phyloP scores from a whole-genome alignment of 352 stramenopile genomes.

The Phytophthora europaea region DNA sequence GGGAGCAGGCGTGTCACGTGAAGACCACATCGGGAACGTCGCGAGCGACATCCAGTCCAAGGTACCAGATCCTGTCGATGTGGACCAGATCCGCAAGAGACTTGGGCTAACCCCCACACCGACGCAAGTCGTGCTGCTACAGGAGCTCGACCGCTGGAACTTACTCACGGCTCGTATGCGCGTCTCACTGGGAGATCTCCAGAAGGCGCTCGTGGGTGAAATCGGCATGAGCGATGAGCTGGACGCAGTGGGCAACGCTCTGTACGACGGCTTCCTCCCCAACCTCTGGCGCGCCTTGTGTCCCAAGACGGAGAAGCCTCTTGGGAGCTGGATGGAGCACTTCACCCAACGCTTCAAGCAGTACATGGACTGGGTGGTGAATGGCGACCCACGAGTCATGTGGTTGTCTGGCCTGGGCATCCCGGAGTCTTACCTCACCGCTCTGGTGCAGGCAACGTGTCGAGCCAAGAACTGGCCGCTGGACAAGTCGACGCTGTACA shows the following conservation, averaged over 20 bases:
- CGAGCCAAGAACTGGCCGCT: slow-evolving; percentile 95
- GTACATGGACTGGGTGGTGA: slow-evolving; percentile 93
- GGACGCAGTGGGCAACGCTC: slow-evolving; percentile 90
- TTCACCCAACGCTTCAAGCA: slow-evolving; percentile 91
- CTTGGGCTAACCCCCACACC: slow-evolving; percentile 81
- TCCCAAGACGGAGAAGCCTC: slow-evolving; percentile 94
- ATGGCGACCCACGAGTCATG: slow-evolving; percentile 93
- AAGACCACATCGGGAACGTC: slow-evolving; percentile 93
- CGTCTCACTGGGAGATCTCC: slow-evolving; percentile 87
- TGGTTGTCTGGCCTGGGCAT: slow-evolving; percentile 96
- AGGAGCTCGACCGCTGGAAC: slow-evolving; percentile 97
- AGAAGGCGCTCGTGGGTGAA: slow-evolving; percentile 94
- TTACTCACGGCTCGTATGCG: slow-evolving; percentile 89
- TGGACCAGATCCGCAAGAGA: slow-evolving; percentile 89
- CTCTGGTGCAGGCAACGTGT: slow-evolving; percentile 96
- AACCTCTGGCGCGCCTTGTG: slow-evolving; percentile 92
- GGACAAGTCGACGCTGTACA: slow-evolving; percentile 96
- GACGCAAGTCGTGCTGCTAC: slow-evolving; percentile 94
- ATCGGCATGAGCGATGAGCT: slow-evolving; percentile 98
- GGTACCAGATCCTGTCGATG: slow-evolving; percentile 90
- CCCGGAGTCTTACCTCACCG: slow-evolving; percentile 96
- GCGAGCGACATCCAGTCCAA: slow-evolving; percentile 94
- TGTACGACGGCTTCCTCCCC: slow-evolving; percentile 96
- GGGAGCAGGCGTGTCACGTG: slow-evolving; percentile 85
- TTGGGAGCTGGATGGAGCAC: slow-evolving; percentile 97